A percentile compares a stretch with the other conserved stretches of the same genome.
phyloP scores from a whole-genome alignment of 441 rosid genomes.

The Gossypium laxum region DNA sequence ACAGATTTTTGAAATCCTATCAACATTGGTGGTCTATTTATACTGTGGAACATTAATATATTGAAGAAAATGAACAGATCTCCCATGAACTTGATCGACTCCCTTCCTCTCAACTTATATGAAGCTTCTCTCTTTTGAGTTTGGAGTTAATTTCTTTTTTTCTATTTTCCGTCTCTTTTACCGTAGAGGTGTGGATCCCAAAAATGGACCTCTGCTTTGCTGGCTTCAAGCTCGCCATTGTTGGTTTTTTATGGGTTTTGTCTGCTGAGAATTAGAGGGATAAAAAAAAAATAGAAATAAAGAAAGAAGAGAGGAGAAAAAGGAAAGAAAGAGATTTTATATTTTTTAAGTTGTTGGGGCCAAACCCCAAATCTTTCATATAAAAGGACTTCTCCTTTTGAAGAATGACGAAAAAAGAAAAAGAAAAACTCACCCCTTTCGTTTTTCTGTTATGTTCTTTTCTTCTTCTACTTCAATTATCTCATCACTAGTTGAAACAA shows the following conservation, averaged over 20 bases:
- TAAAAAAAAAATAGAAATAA: not conserved
- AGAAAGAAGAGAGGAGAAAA: not conserved
- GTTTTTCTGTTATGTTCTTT: not conserved
- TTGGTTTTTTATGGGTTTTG: conserved; percentile 62
- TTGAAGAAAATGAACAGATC: no score
- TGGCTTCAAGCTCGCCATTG: conserved; percentile 64
- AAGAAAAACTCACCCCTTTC: not conserved
- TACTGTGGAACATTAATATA: no score
- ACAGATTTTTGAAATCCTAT: no score
- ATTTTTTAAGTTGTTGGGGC: conserved; percentile 10
- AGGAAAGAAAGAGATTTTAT: not conserved
- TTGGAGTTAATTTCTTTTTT: not conserved
- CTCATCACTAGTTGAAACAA: conserved; percentile 6
- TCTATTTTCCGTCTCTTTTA: not conserved
- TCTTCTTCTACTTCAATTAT: conserved; percentile 13
- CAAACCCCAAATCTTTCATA: conserved; percentile 11
- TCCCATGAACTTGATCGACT: no score
- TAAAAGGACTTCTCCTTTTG: not conserved
- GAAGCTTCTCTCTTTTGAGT: no score
- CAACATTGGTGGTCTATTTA: no score
- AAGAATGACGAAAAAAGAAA: not conserved
- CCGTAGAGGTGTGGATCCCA: conserved; percentile 54
- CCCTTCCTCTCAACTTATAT: no score
- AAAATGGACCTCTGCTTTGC: conserved; percentile 60
- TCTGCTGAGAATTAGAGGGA: conserved; percentile 26